Base-by-base conservation (phyloP, 2,329 filamentous ascomycete genomes). In the Tolypocladium paradoxum region DNA sequence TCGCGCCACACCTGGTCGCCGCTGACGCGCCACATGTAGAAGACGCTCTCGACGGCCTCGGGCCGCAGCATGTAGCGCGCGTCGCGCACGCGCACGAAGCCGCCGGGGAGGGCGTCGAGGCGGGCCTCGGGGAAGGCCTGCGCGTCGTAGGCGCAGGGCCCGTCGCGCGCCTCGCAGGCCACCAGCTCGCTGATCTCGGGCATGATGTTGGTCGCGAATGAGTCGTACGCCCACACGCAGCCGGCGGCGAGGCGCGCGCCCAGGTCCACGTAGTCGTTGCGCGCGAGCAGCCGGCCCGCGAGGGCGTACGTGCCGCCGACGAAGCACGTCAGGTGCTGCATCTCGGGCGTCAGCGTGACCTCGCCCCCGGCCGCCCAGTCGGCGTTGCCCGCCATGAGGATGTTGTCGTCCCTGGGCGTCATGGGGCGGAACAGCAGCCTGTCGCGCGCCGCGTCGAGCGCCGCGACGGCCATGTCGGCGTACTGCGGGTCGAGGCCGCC, bases 281-380 rank as follows among this genome's bases (percentile, higher is more conserved):
- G 68, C 1, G 69, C 65, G 54, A 87, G 79, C 29, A 89, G 71
- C 55, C 77, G 80, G 1, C 85, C 82, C 1, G 79, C 83, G 36
- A 90, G 75, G 1, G 75, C 85, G 47, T 87, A 83, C 73, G 86
- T 83, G 11, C 85, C 87, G 7, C 86, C 86, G 3, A 79, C 73
- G 62, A 88, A 90, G 66, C 86, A 90, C 3, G 78, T 77, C 2
- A 88, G 71, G 63, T 90, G 87, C 54, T 84, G 65, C 64, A 69
- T 70, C 54, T 71, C 65, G 24, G 63, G 56, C 9, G 59, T 58
- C 18, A 71, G 64, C 24, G 69, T 64, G 22, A 62, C 56, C 48
- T 60, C 58, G 16, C 5, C 2, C 18, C 54, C 57, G 20, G 61
- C 59, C 16, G 62, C 61, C 34, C 64, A 62, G 37, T 68, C 59